Conservation (phyloP, 2,329 filamentous ascomycete species). For the Aspergillus aculeatus region DNA sequence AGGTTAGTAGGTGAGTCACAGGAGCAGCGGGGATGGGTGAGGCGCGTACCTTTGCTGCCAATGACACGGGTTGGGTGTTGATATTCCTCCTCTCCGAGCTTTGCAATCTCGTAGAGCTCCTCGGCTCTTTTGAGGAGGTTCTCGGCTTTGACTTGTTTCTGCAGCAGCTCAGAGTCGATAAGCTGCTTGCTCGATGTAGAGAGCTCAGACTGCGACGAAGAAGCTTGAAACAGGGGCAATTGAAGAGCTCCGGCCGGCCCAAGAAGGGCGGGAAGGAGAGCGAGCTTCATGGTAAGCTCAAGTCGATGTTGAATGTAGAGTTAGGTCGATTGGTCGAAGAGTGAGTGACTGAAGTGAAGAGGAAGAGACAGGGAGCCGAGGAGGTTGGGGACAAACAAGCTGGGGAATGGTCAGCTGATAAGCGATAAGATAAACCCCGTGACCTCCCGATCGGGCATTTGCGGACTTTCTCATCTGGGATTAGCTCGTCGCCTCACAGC, state of each 20-base stretch:
- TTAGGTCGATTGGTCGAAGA: not conserved
- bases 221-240: constrained; percentile 15
- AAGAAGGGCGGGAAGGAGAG: constrained; percentile 1
- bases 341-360: not conserved
- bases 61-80: constrained; percentile 70
- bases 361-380: not conserved
- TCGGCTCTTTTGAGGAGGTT: constrained; percentile 61
- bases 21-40: not conserved
- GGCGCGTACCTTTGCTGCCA: constrained; percentile 59
- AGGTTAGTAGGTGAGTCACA: not conserved
- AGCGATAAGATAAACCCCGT: not conserved
- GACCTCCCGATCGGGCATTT: not conserved
- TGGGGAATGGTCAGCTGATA: not conserved
- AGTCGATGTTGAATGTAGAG: not conserved
- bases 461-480: not conserved
- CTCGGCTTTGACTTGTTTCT: constrained; percentile 52
- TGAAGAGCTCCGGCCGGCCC: constrained; percentile 20
- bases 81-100: constrained; percentile 59
- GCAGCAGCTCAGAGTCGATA: constrained; percentile 48
- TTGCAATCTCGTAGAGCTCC: constrained; percentile 61
- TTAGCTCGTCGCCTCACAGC: not conserved
- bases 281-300: not conserved
- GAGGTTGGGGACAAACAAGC: not conserved
- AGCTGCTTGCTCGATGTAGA: constrained; percentile 28
- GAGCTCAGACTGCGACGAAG: constrained; percentile 13